Evolutionary conservation across 2,329 filamentous ascomycete species (phyloP), one percentile per base, ranked within the genome.

Genomic region (Trichoderma sp.): DNA sequence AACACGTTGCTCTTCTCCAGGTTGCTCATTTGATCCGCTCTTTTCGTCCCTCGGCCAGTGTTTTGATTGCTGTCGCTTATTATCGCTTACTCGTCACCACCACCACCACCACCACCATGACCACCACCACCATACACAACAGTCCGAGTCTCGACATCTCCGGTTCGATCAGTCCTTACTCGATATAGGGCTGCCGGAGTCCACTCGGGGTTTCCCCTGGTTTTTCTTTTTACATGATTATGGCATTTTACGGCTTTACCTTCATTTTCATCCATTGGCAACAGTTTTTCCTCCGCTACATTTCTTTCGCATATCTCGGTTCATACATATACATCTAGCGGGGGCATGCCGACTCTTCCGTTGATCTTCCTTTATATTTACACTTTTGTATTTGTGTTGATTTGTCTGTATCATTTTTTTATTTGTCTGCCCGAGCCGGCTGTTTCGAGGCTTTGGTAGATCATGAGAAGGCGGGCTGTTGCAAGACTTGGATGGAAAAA

Each of bases 241-340:
- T 30, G 59, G 59, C 59, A 62, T 62, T 43, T 62, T 54, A 62
- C 59, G 59, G 59, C 59, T 62, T 62, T 43, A 62, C 59, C 48
- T 62, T 62, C 59, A 54, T 62, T 62, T 39, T 39, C 30, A 51
- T 54, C 44, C 48, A 28, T 30, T 17, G 48, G 47, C 59, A 62
- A n/a, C 48, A 52, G 45, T 44, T 39, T 39, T 48, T 30, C 50
- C 59, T 54, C 48, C n/a, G 59, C 59, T 62, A 30, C 48, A 51
- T 34, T 44, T 56, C 34, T 58, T 44, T 44, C 44, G 34, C 21
- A 28, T 62, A 30, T 44, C 24, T 61, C 39, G 34, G 34, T 39
- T 14, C 10, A 44, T 30, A 50, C 58, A 61, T 52, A 61, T 44
- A 52, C 58, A 61, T 30, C 7, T 44, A 61, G 58, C 58, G 58